These are phyloP conservation scores for Zygnema circumcarinatum DNA, from an alignment of 139 green algal genomes.

Conservation along the genomic window DNA sequence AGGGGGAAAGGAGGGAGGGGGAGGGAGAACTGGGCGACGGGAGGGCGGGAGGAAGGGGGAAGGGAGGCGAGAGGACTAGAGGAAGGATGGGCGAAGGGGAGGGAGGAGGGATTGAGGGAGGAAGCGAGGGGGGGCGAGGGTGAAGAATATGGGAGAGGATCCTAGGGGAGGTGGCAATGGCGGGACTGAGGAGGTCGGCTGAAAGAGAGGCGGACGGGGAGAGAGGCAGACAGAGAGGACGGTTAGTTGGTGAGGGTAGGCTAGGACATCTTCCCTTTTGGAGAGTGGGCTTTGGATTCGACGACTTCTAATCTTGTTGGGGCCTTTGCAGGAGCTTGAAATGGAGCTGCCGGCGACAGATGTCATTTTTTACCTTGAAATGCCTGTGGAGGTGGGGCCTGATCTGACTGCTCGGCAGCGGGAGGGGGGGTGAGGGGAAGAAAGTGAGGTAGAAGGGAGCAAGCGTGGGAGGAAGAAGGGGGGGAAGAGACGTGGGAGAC, in stretches of 20 bases:
- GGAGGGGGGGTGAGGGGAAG: neutral
- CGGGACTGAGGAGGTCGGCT: neutral
- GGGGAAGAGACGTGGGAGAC: neutral
- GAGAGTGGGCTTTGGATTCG: neutral
- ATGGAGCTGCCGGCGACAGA: neutral
- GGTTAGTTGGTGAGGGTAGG: neutral
- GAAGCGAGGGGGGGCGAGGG: neutral
- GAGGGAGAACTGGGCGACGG: neutral
- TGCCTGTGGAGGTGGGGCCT: constrained; percentile 65
- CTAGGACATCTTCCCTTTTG: neutral
- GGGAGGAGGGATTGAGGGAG: neutral
- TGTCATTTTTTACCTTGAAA: constrained; percentile 49
- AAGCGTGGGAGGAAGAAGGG: neutral
- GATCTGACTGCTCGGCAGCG: constrained; percentile 81
- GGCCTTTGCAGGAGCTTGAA: neutral
- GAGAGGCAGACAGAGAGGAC: neutral
- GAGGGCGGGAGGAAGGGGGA: neutral
- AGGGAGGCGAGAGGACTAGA: neutral
- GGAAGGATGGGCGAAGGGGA: neutral
- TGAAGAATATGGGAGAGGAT: neutral
- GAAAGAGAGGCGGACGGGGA: neutral
- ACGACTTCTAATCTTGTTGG: neutral
- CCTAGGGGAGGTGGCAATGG: neutral
- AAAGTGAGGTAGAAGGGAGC: neutral
- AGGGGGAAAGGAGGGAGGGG: neutral